These are phyloP conservation scores for Apophysomyces variabilis DNA, from an alignment of 371 early-diverging fungal species.

Conservation along the genomic window DNA sequence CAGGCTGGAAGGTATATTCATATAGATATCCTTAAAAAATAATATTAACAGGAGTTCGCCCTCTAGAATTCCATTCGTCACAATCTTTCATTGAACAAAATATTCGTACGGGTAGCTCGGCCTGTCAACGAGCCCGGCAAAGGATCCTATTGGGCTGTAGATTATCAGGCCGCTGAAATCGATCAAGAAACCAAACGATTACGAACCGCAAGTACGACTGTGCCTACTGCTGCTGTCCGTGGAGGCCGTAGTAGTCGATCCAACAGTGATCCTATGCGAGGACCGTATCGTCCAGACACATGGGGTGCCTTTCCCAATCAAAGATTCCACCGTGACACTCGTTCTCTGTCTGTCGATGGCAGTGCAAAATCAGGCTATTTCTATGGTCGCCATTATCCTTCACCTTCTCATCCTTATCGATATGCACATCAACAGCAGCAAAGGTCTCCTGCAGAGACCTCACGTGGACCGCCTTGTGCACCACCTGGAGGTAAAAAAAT, in stretches of 20 bases:
- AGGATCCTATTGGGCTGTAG: constrained; percentile 94
- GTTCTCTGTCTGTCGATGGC: constrained; percentile 29
- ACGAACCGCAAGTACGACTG: constrained; percentile 13
- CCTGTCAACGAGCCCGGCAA: constrained; percentile 94
- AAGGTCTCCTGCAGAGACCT: constrained; percentile 10
- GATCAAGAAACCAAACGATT: constrained; percentile 27
- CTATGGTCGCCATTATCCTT: not conserved
- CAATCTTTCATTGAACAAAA: constrained; percentile 95
- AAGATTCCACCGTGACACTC: constrained; percentile 22
- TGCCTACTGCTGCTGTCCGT: not conserved
- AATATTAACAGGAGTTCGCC: not conserved
- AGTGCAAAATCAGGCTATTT: constrained; percentile 7
- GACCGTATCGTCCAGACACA: constrained; percentile 33
- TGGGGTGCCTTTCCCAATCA: constrained; percentile 21
- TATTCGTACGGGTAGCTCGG: constrained; percentile 91
- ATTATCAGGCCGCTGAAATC: constrained; percentile 47
- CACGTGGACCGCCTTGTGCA: constrained; percentile 9
- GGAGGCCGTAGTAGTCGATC: constrained; percentile 33
- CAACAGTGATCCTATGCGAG: constrained; percentile 35
- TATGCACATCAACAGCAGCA: constrained; percentile 10
- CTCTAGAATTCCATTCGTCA: constrained; percentile 96
- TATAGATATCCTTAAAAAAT: not conserved
- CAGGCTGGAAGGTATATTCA: constrained; percentile 76
- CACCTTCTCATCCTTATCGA: constrained; percentile 9
- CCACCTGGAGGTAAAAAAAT: not conserved